These are phyloP conservation scores for Centrapalus pauciflorus DNA, from an alignment of 129 eudicot species.

Conservation along the genomic window DNA sequence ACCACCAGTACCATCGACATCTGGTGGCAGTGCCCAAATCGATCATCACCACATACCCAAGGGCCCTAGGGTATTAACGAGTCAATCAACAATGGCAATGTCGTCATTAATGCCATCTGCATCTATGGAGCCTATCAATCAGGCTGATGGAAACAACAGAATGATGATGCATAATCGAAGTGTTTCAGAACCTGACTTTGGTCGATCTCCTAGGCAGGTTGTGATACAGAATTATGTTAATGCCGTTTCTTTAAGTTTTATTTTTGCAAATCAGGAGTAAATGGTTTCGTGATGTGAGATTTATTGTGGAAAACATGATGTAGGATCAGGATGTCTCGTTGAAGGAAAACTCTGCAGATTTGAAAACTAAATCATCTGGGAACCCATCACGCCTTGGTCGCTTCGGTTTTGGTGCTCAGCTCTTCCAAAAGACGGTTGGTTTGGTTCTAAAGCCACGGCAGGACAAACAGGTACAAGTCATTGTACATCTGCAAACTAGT, in stretches of 20 bases:
- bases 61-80: slow-evolving; percentile 58
- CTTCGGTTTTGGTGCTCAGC: slow-evolving; percentile 75
- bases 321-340: slow-evolving; percentile 49
- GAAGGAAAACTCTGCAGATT: slow-evolving; percentile 55
- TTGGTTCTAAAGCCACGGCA: slow-evolving; percentile 73
- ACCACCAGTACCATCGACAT: slow-evolving; percentile 58
- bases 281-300: background rate
- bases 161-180: slow-evolving; percentile 66
- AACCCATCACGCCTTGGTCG: slow-evolving; percentile 63
- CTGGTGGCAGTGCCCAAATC: slow-evolving; percentile 28
- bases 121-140: slow-evolving; percentile 73
- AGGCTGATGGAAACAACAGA: slow-evolving; percentile 52
- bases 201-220: slow-evolving; percentile 83
- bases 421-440: slow-evolving; percentile 74
- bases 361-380: slow-evolving; percentile 49
- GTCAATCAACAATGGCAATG: slow-evolving; percentile 89
- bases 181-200: slow-evolving; percentile 88
- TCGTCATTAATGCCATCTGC: slow-evolving; percentile 81
- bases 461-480: slow-evolving; percentile 65
- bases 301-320: slow-evolving; percentile 16
- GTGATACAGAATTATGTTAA: slow-evolving; percentile 9
- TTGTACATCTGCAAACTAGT: no score
- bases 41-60: slow-evolving; percentile 41
- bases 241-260: background rate
- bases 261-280: background rate